These are phyloP conservation scores for Dissophora globulifera DNA, from an alignment of 192 early-diverging fungal genomes.

Conservation along the genomic window DNA sequence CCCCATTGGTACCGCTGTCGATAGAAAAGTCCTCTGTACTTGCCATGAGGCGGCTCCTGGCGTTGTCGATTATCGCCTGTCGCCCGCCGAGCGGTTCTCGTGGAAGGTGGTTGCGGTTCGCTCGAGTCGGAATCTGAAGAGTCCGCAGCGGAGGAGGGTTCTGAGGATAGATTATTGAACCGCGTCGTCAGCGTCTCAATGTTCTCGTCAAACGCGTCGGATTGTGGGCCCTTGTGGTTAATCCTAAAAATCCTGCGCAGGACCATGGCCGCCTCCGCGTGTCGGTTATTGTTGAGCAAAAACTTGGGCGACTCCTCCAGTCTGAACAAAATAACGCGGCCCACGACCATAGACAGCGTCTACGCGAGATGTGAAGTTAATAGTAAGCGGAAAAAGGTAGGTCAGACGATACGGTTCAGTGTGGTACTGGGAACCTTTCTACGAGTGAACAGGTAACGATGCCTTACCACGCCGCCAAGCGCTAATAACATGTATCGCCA, in stretches of 20 bases:
- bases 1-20: constrained; percentile 10
- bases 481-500: constrained; percentile 83
- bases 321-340: constrained; percentile 72
- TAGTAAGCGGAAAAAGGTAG: too few relatives aligned
- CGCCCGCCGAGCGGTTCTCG: too few relatives aligned
- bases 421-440: too few relatives aligned
- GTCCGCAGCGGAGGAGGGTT: background rate
- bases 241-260: constrained; percentile 71
- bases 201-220: constrained; percentile 47
- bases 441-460: too few relatives aligned
- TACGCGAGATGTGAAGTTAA: too few relatives aligned
- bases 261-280: constrained; percentile 73
- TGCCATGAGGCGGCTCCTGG: constrained; percentile 1
- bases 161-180: constrained; percentile 8
- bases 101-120: too few relatives aligned
- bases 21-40: background rate
- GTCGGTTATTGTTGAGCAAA: constrained; percentile 70
- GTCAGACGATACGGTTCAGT: too few relatives aligned
- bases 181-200: constrained; percentile 30
- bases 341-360: constrained; percentile 77
- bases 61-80: too few relatives aligned
- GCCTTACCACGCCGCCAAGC: constrained; percentile 59
- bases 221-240: constrained; percentile 61
- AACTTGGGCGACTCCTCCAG: constrained; percentile 87
- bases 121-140: constrained; percentile 24